Evolutionary conservation across 805 yeast genomes (phyloP).

Genomic region (Saturnispora bothae): DNA sequence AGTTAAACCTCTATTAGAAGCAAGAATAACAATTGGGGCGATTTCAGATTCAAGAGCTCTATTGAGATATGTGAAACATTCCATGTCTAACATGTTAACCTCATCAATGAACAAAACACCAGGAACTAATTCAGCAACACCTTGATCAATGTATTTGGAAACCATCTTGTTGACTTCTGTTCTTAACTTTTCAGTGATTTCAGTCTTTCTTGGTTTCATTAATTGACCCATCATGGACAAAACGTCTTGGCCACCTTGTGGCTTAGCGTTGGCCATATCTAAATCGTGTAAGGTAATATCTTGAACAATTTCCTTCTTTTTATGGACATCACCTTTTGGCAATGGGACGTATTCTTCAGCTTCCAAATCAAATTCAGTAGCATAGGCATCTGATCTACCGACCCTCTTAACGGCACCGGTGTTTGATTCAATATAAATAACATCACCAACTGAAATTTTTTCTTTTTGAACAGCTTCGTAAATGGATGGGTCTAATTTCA

Average conservation of each 20-base stretch:
- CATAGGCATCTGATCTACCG: conserved; percentile 92
- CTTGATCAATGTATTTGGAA: conserved; percentile 98
- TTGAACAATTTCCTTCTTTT: conserved; percentile 90
- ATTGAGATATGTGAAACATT: conserved; percentile 90
- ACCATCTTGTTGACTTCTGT: conserved; percentile 95
- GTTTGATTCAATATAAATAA: conserved; percentile 89
- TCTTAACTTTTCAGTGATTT: conserved; percentile 89
- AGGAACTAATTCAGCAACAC: conserved; percentile 95
- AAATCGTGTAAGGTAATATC: conserved; percentile 97
- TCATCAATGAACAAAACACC: conserved; percentile 98
- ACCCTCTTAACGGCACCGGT: conserved; percentile 88
- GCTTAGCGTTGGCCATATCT: conserved; percentile 94
- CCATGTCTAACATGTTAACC: conserved; percentile 96
- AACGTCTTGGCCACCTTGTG: conserved; percentile 94
- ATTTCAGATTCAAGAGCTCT: conserved; percentile 94
- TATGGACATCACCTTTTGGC: conserved; percentile 98
- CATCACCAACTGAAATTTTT: conserved; percentile 95
- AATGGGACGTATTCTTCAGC: conserved; percentile 96
- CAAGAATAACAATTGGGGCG: conserved; percentile 96
- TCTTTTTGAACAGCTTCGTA: conserved; percentile 93
- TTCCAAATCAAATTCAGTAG: conserved; percentile 97
- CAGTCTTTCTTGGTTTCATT: conserved; percentile 93
- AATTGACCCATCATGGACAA: conserved; percentile 98
- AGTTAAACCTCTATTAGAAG: conserved; percentile 94
- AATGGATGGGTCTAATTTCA: conserved; percentile 97